Conservation (phyloP, 2,329 filamentous ascomycete species). For the Elsinoe australis region DNA sequence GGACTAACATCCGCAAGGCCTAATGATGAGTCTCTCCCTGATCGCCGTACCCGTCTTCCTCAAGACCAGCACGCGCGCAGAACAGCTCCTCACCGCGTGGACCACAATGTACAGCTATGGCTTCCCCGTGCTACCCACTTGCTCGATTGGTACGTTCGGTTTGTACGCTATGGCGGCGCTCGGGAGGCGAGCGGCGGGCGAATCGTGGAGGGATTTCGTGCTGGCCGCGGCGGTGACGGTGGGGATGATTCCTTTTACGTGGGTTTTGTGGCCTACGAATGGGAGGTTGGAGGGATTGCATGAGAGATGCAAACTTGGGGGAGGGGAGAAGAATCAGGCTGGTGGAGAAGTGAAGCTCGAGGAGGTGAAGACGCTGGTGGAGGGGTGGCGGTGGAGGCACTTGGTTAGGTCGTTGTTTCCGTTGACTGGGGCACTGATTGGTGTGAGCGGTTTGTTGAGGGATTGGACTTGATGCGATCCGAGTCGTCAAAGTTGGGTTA, state of each 20-base stretch:
- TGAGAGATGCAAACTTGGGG: no score
- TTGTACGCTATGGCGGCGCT: background rate
- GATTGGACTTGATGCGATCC: background rate
- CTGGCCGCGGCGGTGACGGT: background rate
- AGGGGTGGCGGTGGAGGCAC: background rate
- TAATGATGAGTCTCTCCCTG: constrained; percentile 1
- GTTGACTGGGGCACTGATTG: background rate
- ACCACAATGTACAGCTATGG: background rate
- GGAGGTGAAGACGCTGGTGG: background rate
- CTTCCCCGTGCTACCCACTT: background rate
- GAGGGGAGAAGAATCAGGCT: background rate
- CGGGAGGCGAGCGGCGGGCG: background rate
- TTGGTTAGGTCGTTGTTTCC: constrained; percentile 1
- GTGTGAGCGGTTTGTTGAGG: background rate
- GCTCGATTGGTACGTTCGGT: background rate
- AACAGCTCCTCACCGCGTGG: background rate
- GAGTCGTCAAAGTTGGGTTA: background rate
- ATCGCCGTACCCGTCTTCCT: constrained; percentile 1
- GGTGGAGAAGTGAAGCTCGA: background rate
- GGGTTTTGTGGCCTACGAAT: background rate
- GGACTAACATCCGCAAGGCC: background rate
- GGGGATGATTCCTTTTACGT: background rate
- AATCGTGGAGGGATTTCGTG: background rate
- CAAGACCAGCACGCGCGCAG: background rate
- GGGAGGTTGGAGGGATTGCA: background rate